Conservation (phyloP, 192 early-diverging fungal species). For the Podila epigama region DNA sequence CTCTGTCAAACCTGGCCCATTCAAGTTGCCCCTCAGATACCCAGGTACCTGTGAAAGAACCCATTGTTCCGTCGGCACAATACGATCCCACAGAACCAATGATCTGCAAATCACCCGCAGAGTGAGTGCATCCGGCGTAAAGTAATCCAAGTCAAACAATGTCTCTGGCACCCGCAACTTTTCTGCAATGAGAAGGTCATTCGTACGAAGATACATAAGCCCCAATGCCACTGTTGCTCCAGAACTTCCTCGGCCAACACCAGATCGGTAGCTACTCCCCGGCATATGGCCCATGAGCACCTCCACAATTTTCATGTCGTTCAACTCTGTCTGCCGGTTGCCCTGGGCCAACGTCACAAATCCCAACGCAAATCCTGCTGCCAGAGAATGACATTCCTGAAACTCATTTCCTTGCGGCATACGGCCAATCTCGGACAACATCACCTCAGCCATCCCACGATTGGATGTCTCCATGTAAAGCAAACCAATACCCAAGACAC, state of each 20-base stretch:
- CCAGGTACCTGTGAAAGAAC: conserved; percentile 65
- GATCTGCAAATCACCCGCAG: conserved; percentile 71
- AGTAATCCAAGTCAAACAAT: conserved; percentile 64
- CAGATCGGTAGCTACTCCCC: conserved; percentile 53
- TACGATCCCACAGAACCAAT: conserved; percentile 79
- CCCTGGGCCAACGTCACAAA: conserved; percentile 79
- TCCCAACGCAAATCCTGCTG: conserved; percentile 86
- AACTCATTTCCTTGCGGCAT: conserved; percentile 38
- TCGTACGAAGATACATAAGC: conserved; percentile 84
- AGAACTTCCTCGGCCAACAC: conserved; percentile 60
- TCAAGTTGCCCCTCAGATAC: conserved; percentile 54
- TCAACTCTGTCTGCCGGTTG: conserved; percentile 51
- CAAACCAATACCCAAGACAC: conserved; percentile 81
- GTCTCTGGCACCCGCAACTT: conserved; percentile 70
- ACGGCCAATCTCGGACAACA: conserved; percentile 73
- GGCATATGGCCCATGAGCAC: conserved; percentile 62
- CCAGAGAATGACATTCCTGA: conserved; percentile 73
- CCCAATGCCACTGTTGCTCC: conserved; percentile 86
- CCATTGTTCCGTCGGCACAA: conserved; percentile 72
- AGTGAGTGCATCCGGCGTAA: conserved; percentile 77
- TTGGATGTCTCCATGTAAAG: conserved; percentile 73
- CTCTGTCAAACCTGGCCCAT: conserved; percentile 13
- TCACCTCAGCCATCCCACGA: conserved; percentile 74
- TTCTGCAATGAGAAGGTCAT: conserved; percentile 69
- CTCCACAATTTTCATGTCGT: conserved; percentile 67